Evolutionary conservation across 1,139 yeast genomes (phyloP), one percentile per base, ranked within the genome.

Genomic region (Diutina rugosa): DNA sequence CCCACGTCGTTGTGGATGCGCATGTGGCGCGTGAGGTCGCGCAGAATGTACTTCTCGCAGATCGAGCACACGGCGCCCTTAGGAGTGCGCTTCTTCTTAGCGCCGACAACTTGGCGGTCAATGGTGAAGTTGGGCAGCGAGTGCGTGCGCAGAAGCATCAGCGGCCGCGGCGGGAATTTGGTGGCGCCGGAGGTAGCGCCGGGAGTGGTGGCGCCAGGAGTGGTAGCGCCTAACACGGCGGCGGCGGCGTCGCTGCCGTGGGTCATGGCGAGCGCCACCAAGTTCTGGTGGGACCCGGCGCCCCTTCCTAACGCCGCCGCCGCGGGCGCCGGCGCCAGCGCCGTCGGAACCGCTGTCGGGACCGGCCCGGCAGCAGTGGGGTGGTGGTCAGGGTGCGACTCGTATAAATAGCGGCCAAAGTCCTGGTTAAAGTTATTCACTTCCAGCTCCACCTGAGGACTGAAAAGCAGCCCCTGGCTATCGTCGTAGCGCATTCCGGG

Each of bases 1-100:
- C 80, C 79, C n/a, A 72, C 65, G 57, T 74, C 78, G 60, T 76
- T 75, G 63, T 76, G 80, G 54, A 73, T 76, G 55, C 80, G 67
- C 69, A 76, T 68, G 61, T 76, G 80, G 54, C 80, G 64, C 3
- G 77, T 74, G 57, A 74, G 66, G 60, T 76, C 80, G 56, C 80
- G 63, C 57, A 74, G 70, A 57, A 76, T 76, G 60, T 65, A 74
- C 60, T 75, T 75, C 56, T 71, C 74, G 61, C 80, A 76, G 9
- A 76, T 64, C 6, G 70, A 59, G 58, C 80, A 76, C 2, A 69
- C 67, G 10, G 77, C 70, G 5, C 79, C 79, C 60, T 74, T 75
- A 41, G 72, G 65, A 28, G 60, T 59, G 57, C 73, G 66, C 60
- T 73, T 72, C 64, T 70, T 71, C 55, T 67, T 68, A 21, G 47